Conservation (phyloP, 1,284 basidiomycete species). For the Cystobasidium sp. region DNA sequence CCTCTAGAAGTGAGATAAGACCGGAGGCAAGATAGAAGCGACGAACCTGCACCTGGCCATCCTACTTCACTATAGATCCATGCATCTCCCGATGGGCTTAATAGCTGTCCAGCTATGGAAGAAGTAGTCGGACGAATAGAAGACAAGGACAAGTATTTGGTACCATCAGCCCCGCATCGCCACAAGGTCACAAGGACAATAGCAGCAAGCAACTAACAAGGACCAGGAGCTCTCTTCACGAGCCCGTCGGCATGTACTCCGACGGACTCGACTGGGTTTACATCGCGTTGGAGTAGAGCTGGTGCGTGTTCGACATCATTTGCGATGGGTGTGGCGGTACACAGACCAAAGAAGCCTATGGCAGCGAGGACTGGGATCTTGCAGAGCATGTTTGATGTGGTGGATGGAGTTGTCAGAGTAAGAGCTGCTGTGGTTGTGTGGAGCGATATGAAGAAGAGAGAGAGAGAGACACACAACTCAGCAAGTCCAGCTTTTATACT, state of each 20-base stretch:
- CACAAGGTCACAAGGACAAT: neutral
- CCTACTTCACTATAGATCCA: constrained; percentile 23
- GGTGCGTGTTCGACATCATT: neutral
- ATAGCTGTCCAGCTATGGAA: constrained; percentile 1
- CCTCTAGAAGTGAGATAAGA: neutral
- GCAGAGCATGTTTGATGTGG: neutral
- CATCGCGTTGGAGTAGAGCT: neutral
- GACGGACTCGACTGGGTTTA: neutral
- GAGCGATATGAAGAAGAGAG: neutral
- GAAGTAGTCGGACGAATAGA: neutral
- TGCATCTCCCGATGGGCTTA: neutral
- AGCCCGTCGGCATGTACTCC: neutral
- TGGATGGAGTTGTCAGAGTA: neutral
- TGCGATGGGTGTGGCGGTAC: neutral
- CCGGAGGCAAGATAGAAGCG: neutral
- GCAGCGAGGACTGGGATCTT: neutral
- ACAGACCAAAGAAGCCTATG: neutral
- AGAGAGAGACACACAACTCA: neutral
- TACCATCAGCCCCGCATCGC: no score
- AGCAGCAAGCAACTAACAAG: constrained; percentile 1
- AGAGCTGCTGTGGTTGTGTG: neutral
- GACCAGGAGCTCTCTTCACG: constrained; percentile 1
- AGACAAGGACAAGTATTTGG: no score
- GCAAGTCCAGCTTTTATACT: no score
- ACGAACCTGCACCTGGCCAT: constrained; percentile 21